phyloP scores from a whole-genome alignment of 371 early-diverging fungal species.

The Mucor lusitanicus region DNA sequence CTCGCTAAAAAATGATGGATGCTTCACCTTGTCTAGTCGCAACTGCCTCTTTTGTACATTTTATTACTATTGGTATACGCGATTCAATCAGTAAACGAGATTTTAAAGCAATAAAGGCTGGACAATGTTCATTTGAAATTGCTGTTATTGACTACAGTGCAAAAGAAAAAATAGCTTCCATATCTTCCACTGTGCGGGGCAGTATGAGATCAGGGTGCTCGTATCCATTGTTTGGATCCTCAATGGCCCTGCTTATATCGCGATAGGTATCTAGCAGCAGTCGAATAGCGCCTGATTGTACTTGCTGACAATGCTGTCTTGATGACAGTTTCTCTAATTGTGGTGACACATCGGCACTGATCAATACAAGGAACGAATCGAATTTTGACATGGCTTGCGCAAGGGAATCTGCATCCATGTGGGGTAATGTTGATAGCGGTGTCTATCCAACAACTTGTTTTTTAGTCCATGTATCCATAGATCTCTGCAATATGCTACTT shows the following conservation, averaged over 20 bases:
- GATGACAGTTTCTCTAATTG: slow-evolving; percentile 49
- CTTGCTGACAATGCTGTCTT: slow-evolving; percentile 41
- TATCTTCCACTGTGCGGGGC: slow-evolving; percentile 73
- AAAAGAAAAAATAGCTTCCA: slow-evolving; percentile 68
- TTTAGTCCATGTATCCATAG: too few species aligned
- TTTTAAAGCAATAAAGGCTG: too few species aligned
- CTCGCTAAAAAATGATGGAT: too few species aligned
- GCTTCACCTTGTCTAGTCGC: too few species aligned
- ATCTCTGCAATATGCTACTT: too few species aligned
- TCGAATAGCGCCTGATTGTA: slow-evolving; percentile 45
- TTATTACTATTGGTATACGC: too few species aligned
- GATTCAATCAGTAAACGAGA: too few species aligned
- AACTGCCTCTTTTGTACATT: too few species aligned
- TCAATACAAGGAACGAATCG: slow-evolving; percentile 64
- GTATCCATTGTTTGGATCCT: slow-evolving; percentile 68
- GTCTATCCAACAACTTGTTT: slow-evolving; percentile 35
- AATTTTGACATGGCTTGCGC: slow-evolving; percentile 59
- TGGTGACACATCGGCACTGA: slow-evolving; percentile 54
- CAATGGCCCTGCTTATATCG: slow-evolving; percentile 57
- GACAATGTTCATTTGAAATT: background rate
- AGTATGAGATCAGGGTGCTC: slow-evolving; percentile 66
- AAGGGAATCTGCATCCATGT: slow-evolving; percentile 60
- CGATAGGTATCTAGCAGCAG: slow-evolving; percentile 68
- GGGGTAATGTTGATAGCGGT: slow-evolving; percentile 60
- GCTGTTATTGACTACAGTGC: slow-evolving; percentile 24